Evolutionary conservation across 495 filamentous ascomycete genomes (phyloP).

Genomic region (Thermothielavioides terrestris): DNA sequence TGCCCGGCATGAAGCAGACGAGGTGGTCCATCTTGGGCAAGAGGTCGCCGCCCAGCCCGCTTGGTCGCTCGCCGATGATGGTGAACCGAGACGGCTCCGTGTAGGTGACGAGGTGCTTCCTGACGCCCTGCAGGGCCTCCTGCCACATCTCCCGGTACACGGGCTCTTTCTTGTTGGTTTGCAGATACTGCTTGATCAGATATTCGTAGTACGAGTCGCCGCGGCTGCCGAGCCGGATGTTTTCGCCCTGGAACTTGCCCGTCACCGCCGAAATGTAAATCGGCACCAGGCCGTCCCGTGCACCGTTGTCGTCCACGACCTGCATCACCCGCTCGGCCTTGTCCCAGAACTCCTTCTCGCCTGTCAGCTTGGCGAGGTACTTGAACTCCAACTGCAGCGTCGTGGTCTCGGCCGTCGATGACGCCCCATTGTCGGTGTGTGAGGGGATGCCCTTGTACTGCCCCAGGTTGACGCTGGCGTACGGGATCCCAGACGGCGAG

Average conservation of each 20-base stretch:
- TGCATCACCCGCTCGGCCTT: slow-evolving; percentile 86
- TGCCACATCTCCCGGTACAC: slow-evolving; percentile 92
- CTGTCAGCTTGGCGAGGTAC: slow-evolving; percentile 89
- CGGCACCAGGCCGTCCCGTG: slow-evolving; percentile 75
- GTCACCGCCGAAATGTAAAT: slow-evolving; percentile 78
- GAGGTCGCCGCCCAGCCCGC: slow-evolving; percentile 54
- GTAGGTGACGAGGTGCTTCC: slow-evolving; percentile 87
- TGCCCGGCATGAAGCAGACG: slow-evolving; percentile 95
- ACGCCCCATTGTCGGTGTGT: slow-evolving; percentile 79
- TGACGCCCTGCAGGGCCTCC: slow-evolving; percentile 72
- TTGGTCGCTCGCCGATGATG: slow-evolving; percentile 76
- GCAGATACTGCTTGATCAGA: slow-evolving; percentile 91
- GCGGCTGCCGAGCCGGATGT: slow-evolving; percentile 85
- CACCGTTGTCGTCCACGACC: slow-evolving; percentile 70
- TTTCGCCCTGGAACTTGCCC: slow-evolving; percentile 69
- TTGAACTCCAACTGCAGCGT: slow-evolving; percentile 95
- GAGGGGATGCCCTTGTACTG: slow-evolving; percentile 64
- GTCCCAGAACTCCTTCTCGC: slow-evolving; percentile 85
- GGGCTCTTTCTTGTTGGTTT: slow-evolving; percentile 78
- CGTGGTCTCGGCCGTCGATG: slow-evolving; percentile 87
- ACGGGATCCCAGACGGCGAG: slow-evolving; percentile 75
- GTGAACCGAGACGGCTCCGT: slow-evolving; percentile 71
- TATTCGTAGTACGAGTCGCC: slow-evolving; percentile 99
- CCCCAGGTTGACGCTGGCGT: slow-evolving; percentile 80
- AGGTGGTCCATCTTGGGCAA: slow-evolving; percentile 96